Conservation (phyloP, 1,139 yeast genomes). For the Hansenula lynferdii region DNA sequence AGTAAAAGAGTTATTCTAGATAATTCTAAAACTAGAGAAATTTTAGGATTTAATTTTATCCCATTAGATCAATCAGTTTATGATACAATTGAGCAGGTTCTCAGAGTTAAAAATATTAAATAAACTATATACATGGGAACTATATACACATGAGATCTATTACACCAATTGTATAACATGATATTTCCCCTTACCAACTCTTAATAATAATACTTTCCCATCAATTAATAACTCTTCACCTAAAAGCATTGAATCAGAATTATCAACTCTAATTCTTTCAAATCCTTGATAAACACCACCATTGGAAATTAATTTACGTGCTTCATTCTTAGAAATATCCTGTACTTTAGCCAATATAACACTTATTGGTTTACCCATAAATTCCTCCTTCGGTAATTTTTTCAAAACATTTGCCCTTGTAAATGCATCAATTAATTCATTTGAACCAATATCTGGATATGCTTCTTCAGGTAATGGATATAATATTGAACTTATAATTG, state of each 20-base stretch:
- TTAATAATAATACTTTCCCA: conserved; percentile 53
- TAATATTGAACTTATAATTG: conserved; percentile 56
- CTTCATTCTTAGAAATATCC: conserved; percentile 49
- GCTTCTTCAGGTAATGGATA: conserved; percentile 58
- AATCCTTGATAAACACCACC: conserved; percentile 76
- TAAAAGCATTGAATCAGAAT: conserved; percentile 44
- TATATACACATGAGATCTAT: conserved; percentile 3
- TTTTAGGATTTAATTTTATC: conserved; percentile 30
- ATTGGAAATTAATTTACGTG: conserved; percentile 55
- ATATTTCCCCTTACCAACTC: conserved; percentile 73
- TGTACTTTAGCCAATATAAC: conserved; percentile 30
- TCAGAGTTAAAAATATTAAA: conserved; percentile 10
- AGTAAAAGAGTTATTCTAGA: neutral
- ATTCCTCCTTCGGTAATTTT: conserved; percentile 31
- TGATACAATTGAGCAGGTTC: conserved; percentile 20
- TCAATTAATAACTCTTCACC: conserved; percentile 51
- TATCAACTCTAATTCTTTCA: conserved; percentile 51
- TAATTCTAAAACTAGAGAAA: conserved; percentile 20
- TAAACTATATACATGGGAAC: neutral
- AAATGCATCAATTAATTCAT: conserved; percentile 55
- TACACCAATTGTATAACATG: conserved; percentile 43
- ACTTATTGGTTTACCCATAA: conserved; percentile 31
- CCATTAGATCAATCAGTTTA: conserved; percentile 31
- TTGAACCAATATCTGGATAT: conserved; percentile 43
- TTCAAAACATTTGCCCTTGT: conserved; percentile 55